A percentile compares a stretch with the other conserved stretches of the same genome.
Conservation (phyloP, 2,329 filamentous ascomycete genomes). For the Alternaria brassicicola region DNA sequence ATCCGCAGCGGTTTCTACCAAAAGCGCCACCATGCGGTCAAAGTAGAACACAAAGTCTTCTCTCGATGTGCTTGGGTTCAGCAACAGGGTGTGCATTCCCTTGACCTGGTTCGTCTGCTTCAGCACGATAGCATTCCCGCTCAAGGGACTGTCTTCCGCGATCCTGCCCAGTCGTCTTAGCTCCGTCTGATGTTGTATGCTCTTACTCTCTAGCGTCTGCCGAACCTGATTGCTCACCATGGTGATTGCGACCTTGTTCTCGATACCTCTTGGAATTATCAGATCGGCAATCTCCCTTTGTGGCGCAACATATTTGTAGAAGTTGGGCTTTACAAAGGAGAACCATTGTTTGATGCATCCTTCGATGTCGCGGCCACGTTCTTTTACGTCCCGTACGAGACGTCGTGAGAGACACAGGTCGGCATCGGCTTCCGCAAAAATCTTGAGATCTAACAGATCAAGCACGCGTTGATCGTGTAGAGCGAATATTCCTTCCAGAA, state of each 20-base stretch:
- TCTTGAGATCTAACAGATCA: conserved; percentile 89
- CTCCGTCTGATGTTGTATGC: conserved; percentile 77
- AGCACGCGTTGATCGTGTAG: conserved; percentile 86
- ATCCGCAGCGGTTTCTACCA: conserved; percentile 70
- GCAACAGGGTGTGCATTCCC: conserved; percentile 89
- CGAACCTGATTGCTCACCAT: conserved; percentile 96
- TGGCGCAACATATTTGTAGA: conserved; percentile 89
- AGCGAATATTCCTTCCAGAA: conserved; percentile 95
- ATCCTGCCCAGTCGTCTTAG: conserved; percentile 76
- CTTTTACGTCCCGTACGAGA: conserved; percentile 81
- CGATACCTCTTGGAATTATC: conserved; percentile 91
- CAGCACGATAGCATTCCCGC: conserved; percentile 74
- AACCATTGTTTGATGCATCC: conserved; percentile 99
- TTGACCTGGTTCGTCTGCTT: conserved; percentile 78
- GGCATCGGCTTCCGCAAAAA: conserved; percentile 95
- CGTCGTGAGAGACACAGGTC: conserved; percentile 81
- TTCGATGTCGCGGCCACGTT: conserved; percentile 88
- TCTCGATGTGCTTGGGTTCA: conserved; percentile 75
- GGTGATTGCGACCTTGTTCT: conserved; percentile 91
- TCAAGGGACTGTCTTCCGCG: conserved; percentile 73
- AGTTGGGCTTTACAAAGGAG: conserved; percentile 93
- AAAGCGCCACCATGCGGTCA: conserved; percentile 81
- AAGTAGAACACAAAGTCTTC: conserved; percentile 99
- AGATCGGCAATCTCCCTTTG: conserved; percentile 92
- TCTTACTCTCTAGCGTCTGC: conserved; percentile 85